Evolutionary conservation across 2,329 filamentous ascomycete genomes (phyloP).

Genomic region (Aspergillus candidus): DNA sequence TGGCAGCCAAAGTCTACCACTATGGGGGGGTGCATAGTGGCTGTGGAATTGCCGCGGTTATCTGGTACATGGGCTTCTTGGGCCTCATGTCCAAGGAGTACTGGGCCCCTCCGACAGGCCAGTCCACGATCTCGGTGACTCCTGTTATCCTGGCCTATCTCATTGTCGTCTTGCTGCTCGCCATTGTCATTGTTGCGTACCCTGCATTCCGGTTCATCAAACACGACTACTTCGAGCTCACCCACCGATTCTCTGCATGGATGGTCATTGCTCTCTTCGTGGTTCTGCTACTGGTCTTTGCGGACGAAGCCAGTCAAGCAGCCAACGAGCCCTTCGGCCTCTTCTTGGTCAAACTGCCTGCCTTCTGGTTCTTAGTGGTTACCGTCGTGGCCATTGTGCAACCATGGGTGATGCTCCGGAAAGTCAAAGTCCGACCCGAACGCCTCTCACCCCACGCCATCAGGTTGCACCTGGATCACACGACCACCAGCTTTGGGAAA

Average conservation of each 20-base stretch:
- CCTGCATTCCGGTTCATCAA: slow-evolving; percentile 56
- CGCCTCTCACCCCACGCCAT: slow-evolving; percentile 66
- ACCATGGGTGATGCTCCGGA: slow-evolving; percentile 67
- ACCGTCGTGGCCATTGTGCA: slow-evolving; percentile 62
- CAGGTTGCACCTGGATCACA: slow-evolving; percentile 63
- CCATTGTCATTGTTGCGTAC: slow-evolving; percentile 58
- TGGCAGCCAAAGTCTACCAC: slow-evolving; percentile 48
- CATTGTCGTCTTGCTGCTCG: slow-evolving; percentile 52
- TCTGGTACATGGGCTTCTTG: slow-evolving; percentile 43
- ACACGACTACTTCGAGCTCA: slow-evolving; percentile 65
- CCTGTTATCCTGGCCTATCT: slow-evolving; percentile 52
- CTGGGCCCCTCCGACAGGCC: slow-evolving; percentile 17
- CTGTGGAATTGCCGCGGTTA: slow-evolving; percentile 42
- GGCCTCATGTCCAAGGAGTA: slow-evolving; percentile 31
- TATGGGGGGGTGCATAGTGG: slow-evolving; percentile 52
- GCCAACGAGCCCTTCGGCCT: slow-evolving; percentile 30
- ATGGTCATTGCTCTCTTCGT: slow-evolving; percentile 59
- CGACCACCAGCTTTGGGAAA: slow-evolving; percentile 52
- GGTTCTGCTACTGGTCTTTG: slow-evolving; percentile 53
- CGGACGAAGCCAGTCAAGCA: slow-evolving; percentile 38
- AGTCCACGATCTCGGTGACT: slow-evolving; percentile 24
- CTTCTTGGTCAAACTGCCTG: slow-evolving; percentile 43
- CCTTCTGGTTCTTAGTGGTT: slow-evolving; percentile 62
- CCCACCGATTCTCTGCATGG: slow-evolving; percentile 72
- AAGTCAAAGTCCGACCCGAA: slow-evolving; percentile 59